These are phyloP conservation scores for Microsporum audouinii DNA, from an alignment of 2,329 filamentous ascomycete genomes.

Conservation along the genomic window DNA sequence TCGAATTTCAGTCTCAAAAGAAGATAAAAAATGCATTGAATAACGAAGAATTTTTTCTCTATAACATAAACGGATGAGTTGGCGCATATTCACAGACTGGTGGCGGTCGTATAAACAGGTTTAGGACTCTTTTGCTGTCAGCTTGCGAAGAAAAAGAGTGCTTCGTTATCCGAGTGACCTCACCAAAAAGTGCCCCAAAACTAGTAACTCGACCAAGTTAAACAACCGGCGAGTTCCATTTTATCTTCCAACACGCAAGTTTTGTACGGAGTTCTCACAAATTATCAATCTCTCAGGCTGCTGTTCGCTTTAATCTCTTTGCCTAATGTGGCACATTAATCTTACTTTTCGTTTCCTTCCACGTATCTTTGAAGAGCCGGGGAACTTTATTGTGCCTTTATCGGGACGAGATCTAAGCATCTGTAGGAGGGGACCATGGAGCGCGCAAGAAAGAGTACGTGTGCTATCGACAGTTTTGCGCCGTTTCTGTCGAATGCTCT, in stretches of 20 bases:
- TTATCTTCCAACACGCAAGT: neutral
- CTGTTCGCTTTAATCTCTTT: neutral
- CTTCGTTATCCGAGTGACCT: neutral
- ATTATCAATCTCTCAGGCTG: neutral
- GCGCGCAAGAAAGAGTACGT: constrained; percentile 40
- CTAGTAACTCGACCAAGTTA: neutral
- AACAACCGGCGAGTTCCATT: neutral
- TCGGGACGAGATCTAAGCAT: neutral
- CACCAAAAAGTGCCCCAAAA: neutral
- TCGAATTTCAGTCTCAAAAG: neutral
- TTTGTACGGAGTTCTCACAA: neutral
- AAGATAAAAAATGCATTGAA: neutral
- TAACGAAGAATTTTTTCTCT: neutral
- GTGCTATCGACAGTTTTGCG: neutral
- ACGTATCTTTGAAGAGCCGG: constrained; percentile 6
- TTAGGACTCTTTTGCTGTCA: neutral
- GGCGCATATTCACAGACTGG: neutral
- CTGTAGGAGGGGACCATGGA: constrained; percentile 29
- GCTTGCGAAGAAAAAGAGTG: neutral
- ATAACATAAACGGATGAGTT: neutral
- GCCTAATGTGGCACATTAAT: constrained; percentile 12
- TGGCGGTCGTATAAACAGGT: neutral
- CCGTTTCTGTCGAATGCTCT: neutral
- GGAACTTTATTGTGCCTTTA: neutral
- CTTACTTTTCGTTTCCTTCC: constrained; percentile 7